Percentiles rank a stretch among this genome's conserved stretches.
These are phyloP conservation scores for Kodamaea hsintzibuensis DNA, from an alignment of 805 yeast genomes.

Conservation along the genomic window DNA sequence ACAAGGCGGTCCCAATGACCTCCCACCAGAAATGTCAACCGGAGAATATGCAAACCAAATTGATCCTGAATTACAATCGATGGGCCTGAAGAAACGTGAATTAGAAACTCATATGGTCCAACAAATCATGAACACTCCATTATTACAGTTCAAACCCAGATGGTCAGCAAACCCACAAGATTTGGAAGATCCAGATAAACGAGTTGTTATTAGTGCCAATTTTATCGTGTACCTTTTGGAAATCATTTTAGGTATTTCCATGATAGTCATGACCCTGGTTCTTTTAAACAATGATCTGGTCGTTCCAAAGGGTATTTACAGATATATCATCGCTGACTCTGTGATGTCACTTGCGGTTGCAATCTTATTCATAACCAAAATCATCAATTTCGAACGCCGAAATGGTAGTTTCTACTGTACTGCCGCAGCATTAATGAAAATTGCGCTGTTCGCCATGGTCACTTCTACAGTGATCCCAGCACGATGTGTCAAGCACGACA, in stretches of 20 bases:
- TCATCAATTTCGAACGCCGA: constrained; percentile 40
- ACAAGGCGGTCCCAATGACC: background rate
- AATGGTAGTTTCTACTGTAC: constrained; percentile 44
- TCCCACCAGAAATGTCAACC: background rate
- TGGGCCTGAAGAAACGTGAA: constrained; percentile 21
- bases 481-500: constrained; percentile 18
- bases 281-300: constrained; percentile 25
- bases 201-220: constrained; percentile 26
- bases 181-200: constrained; percentile 12
- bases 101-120: constrained; percentile 30
- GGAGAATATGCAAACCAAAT: background rate
- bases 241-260: constrained; percentile 26
- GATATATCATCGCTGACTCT: constrained; percentile 39
- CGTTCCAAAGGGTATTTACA: constrained; percentile 28
- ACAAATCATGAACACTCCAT: constrained; percentile 36
- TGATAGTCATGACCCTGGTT: constrained; percentile 28
- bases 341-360: constrained; percentile 34
- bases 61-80: constrained; percentile 14
- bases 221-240: constrained; percentile 34
- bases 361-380: constrained; percentile 33
- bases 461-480: constrained; percentile 28
- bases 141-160: constrained; percentile 23
- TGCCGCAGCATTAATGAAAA: constrained; percentile 32
- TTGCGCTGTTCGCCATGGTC: constrained; percentile 36
- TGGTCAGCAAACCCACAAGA: constrained; percentile 10